These are phyloP conservation scores for Trichoderma sp. DNA, from an alignment of 2,329 filamentous ascomycete species.

Conservation along the genomic window DNA sequence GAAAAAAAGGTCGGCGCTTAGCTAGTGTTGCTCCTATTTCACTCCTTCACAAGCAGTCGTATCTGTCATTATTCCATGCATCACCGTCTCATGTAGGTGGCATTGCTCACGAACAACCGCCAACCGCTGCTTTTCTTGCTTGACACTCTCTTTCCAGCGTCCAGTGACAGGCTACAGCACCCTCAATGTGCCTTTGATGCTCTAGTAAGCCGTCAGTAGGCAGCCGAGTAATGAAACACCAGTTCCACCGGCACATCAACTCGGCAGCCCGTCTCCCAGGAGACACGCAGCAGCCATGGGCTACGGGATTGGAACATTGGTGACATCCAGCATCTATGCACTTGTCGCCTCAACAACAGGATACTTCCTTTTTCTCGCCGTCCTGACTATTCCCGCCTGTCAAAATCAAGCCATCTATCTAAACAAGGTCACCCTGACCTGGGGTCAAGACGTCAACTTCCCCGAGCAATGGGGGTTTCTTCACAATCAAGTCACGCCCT, in stretches of 20 bases:
- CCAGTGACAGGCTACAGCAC: too few species aligned
- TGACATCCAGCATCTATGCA: not conserved
- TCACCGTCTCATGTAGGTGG: too few species aligned
- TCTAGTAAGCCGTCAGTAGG: too few species aligned
- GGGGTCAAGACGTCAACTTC: not conserved
- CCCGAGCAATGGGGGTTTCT: conserved; percentile 2
- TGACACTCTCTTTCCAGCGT: too few species aligned
- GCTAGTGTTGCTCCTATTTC: too few species aligned
- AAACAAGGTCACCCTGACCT: not conserved
- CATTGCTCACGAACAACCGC: too few species aligned
- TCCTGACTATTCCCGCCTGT: not conserved
- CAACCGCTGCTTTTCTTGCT: too few species aligned
- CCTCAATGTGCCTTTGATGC: too few species aligned
- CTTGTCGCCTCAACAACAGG: not conserved
- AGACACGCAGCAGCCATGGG: not conserved
- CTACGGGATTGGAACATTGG: not conserved
- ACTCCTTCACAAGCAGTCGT: too few species aligned
- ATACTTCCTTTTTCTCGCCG: not conserved
- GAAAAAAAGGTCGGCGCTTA: too few species aligned
- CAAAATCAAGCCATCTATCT: not conserved
- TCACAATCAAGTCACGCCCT: conserved; percentile 1
- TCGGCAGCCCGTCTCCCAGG: not conserved
- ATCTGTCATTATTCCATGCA: too few species aligned
- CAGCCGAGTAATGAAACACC: not conserved
- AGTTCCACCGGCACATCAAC: not conserved